A percentile compares a stretch with the other conserved stretches of the same genome.
These are phyloP conservation scores for Xylariaceae sp. DNA, from an alignment of 2,329 filamentous ascomycete species.

Conservation along the genomic window DNA sequence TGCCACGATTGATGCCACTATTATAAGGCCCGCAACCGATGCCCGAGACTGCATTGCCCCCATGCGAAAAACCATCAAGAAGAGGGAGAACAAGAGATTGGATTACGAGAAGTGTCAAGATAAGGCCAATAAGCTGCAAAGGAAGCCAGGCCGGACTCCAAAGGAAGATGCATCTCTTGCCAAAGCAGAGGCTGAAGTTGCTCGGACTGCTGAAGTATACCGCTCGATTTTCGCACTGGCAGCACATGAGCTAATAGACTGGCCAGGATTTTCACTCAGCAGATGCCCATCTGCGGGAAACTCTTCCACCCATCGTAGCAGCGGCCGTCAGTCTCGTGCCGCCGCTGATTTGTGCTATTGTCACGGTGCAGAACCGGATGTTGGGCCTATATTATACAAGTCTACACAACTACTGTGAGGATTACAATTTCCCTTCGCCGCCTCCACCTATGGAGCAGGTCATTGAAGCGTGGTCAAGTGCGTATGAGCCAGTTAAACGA, in stretches of 20 bases:
- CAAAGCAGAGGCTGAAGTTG: conserved; percentile 69
- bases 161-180: conserved; percentile 68
- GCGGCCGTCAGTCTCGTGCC: conserved; percentile 72
- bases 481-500: conserved; percentile 59
- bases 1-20: conserved; percentile 61
- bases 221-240: neutral
- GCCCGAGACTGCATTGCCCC: conserved; percentile 66
- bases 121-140: conserved; percentile 63
- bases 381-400: conserved; percentile 76
- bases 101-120: conserved; percentile 78
- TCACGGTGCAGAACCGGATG: conserved; percentile 73
- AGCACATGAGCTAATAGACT: conserved; percentile 7
- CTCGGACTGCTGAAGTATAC: conserved; percentile 57
- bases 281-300: conserved; percentile 68
- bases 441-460: conserved; percentile 70
- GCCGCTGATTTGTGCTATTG: conserved; percentile 63
- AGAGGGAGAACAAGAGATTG: conserved; percentile 74
- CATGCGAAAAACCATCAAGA: conserved; percentile 79
- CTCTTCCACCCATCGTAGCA: conserved; percentile 66
- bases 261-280: conserved; percentile 66
- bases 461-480: conserved; percentile 59
- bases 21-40: conserved; percentile 66
- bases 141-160: conserved; percentile 65
- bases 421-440: conserved; percentile 65
- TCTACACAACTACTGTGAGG: conserved; percentile 67